Percentiles rank a stretch among this genome's conserved stretches.
Evolutionary conservation across 2,329 filamentous ascomycete genomes (phyloP).

Genomic region (Cercospora sp.): DNA sequence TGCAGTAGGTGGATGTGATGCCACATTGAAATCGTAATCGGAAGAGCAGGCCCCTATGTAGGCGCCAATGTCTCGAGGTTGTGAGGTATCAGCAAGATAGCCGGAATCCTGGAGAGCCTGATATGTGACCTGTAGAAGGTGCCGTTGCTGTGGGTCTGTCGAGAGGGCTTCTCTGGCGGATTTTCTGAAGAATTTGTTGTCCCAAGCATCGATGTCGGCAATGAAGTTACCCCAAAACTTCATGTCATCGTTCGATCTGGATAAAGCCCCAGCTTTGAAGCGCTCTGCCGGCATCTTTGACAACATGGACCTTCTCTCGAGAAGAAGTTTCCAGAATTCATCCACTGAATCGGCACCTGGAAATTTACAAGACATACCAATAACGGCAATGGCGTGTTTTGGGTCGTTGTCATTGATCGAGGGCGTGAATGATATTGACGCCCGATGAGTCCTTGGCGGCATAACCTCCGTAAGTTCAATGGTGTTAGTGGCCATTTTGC

Average conservation of each 20-base stretch:
- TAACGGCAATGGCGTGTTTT: constrained; percentile 17
- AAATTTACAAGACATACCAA: constrained; percentile 24
- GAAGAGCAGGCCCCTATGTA: constrained; percentile 42
- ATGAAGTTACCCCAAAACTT: constrained; percentile 22
- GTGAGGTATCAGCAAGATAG: constrained; percentile 26
- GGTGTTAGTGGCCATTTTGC: not conserved
- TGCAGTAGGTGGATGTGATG: constrained; percentile 40
- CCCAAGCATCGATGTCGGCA: constrained; percentile 32
- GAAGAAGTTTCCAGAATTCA: constrained; percentile 22
- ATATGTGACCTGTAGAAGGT: constrained; percentile 37
- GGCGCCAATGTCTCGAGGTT: constrained; percentile 46
- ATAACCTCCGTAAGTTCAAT: not conserved
- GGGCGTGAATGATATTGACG: not conserved
- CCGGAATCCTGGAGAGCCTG: constrained; percentile 40
- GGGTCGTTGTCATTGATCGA: not conserved
- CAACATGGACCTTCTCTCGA: constrained; percentile 8
- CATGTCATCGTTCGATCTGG: not conserved
- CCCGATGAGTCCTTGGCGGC: not conserved
- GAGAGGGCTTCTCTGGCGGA: constrained; percentile 33
- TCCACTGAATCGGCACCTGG: constrained; percentile 17
- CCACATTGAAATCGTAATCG: constrained; percentile 50
- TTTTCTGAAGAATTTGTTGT: constrained; percentile 41
- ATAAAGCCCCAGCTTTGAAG: constrained; percentile 6
- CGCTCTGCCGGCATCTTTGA: constrained; percentile 13
- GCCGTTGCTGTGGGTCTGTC: constrained; percentile 39